Base-by-base conservation (phyloP, 1,139 yeast genomes). In the Hanseniaspora uvarum region DNA sequence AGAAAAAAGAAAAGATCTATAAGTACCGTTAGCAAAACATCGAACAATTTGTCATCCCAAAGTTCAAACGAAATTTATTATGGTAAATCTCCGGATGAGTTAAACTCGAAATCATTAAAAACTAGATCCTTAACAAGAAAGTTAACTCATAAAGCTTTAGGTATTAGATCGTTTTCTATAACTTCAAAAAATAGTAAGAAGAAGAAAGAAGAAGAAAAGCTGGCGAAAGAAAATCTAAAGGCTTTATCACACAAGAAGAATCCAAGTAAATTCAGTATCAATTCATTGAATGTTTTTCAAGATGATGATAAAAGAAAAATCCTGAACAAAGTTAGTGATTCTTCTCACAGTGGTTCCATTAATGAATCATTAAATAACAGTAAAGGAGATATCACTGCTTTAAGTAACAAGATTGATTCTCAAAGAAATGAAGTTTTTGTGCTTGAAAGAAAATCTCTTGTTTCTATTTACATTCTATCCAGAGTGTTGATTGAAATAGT, bases 401-500 rank as follows among this genome's bases (percentile, higher is more conserved):
- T 70, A 33, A 76, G 73, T 51, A 60, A 61, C 11, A 78, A 76
- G 58, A 75, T 81, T 3, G 75, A 76, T 44, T 76, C 75, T 44
- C 80, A 88, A 0, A 75, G 83, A 58, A 80, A 79, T 56, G 78
- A 82, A 0, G 94, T 89, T 3, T 77, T 86, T 3, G 86, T 83
- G 60, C 94, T 95, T 0, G 96, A 89, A 58, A 72, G 95, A 56
- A 88, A 86, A 65, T 85, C 92, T 16, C 70, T 89, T 51, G 88
- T 94, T 3, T 83, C 94, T 55, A 88, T 92, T 21, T 92, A 81
- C 66, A 86, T 94, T 37, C 70, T 92, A n/a, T 92, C 97, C 68
- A 76, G 98, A 48, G 97, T 89, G 1, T 74, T 94, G 55, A 86
- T 89, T 57, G 98, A 92, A 64, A 88, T 92, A 31, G 95, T 92